A percentile compares a stretch with the other conserved stretches of the same genome.
Conservation (phyloP, 768 basidiomycete species). For the Terana coerulea region DNA sequence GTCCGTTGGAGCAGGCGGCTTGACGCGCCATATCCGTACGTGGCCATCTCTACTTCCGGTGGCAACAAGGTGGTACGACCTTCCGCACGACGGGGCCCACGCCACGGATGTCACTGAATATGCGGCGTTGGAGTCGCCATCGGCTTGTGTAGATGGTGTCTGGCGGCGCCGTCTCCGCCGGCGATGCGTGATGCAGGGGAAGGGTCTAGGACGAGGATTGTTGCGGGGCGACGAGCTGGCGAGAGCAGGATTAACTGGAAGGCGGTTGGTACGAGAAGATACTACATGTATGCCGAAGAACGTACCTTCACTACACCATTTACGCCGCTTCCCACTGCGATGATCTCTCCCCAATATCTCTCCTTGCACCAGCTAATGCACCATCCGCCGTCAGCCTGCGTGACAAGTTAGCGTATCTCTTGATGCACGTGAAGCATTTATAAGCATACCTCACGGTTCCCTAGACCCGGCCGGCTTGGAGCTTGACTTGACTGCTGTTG, state of each 20-base stretch:
- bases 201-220: slow-evolving; percentile 59
- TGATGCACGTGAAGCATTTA: not conserved
- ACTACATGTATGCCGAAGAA: not conserved
- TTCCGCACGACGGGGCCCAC: slow-evolving; percentile 93
- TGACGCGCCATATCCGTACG: slow-evolving; percentile 87
- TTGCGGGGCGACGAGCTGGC: slow-evolving; percentile 60
- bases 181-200: slow-evolving; percentile 30
- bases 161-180: slow-evolving; percentile 20
- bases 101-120: slow-evolving; percentile 78
- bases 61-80: slow-evolving; percentile 92
- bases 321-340: slow-evolving; percentile 74
- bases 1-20: slow-evolving; percentile 43
- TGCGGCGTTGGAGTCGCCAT: slow-evolving; percentile 32
- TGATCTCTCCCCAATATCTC: slow-evolving; percentile 88
- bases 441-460: slow-evolving; percentile 56
- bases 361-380: slow-evolving; percentile 96
- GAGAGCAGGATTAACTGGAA: slow-evolving; percentile 71
- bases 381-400: slow-evolving; percentile 82
- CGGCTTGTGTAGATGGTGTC: slow-evolving; percentile 23
- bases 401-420: not conserved
- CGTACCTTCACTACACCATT: slow-evolving; percentile 74
- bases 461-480: slow-evolving; percentile 38
- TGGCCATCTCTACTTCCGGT: slow-evolving; percentile 85
- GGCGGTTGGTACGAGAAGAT: not conserved
- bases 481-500: slow-evolving; percentile 30